phyloP scores from a whole-genome alignment of 2,329 filamentous ascomycete genomes.

The Intubia oerlemansii region DNA sequence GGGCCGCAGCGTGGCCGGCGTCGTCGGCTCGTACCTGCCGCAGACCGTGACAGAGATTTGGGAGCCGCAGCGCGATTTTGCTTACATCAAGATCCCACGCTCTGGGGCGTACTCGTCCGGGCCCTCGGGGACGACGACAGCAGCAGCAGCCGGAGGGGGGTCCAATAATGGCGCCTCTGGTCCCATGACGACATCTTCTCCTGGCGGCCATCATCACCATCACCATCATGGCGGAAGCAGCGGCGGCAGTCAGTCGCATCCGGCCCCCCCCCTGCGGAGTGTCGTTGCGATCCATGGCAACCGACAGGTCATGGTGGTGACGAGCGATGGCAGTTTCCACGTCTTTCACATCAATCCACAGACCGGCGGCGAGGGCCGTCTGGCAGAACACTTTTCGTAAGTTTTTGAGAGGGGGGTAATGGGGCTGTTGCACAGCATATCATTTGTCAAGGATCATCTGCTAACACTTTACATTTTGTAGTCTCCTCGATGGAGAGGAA shows the following conservation, averaged over 20 bases:
- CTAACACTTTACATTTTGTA: no score
- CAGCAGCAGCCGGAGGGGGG: constrained; percentile 2
- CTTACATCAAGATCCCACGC: constrained; percentile 83
- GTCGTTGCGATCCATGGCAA: constrained; percentile 97
- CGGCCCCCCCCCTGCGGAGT: constrained; percentile 55
- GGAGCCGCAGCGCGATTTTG: constrained; percentile 89
- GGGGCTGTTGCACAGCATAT: no score
- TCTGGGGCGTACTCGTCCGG: constrained; percentile 11
- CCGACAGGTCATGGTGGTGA: constrained; percentile 95
- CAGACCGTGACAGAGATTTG: constrained; percentile 93
- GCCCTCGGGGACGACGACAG: constrained; percentile 6
- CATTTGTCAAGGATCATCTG: background rate
- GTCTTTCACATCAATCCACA: constrained; percentile 92
- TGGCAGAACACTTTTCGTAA: constrained; percentile 87
- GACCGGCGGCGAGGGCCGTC: constrained; percentile 74
- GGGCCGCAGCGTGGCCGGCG: constrained; percentile 68
- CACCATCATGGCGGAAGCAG: no score
- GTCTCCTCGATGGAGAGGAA: no score
- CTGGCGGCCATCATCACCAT: no score
- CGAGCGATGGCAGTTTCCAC: constrained; percentile 85
- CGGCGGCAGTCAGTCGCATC: no score
- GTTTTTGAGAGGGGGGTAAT: no score
- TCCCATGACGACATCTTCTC: no score
- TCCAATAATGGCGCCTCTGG: no score
- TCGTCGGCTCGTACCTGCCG: constrained; percentile 79